These are phyloP conservation scores for Mucor velutinosus DNA, from an alignment of 371 early-diverging fungal genomes.

Conservation along the genomic window DNA sequence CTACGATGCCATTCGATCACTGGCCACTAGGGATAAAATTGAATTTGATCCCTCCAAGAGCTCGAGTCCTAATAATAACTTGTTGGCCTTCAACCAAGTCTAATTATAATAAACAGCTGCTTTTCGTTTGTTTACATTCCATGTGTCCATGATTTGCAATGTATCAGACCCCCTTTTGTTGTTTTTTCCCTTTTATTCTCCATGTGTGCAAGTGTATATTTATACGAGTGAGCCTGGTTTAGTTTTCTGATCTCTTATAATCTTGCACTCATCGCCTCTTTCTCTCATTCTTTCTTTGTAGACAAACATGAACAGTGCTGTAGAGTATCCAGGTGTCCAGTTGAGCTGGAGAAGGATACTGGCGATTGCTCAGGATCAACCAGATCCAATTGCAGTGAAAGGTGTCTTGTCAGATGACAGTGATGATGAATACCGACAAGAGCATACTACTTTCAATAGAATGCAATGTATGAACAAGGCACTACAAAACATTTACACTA, in stretches of 20 bases:
- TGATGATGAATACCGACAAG: background rate
- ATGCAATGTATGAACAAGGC: constrained; percentile 10
- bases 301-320: background rate
- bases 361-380: constrained; percentile 15
- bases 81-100: constrained; percentile 19
- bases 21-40: constrained; percentile 23
- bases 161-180: background rate
- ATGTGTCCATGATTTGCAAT: background rate
- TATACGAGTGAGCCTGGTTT: background rate
- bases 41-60: constrained; percentile 11
- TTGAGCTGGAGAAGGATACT: constrained; percentile 11
- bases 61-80: constrained; percentile 19
- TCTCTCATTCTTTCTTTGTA: background rate
- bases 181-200: background rate
- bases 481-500: constrained; percentile 18
- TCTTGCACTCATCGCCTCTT: background rate
- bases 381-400: constrained; percentile 4
- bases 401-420: background rate
- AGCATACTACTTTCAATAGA: background rate
- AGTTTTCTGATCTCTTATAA: background rate
- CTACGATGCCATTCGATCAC: constrained; percentile 15
- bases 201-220: background rate
- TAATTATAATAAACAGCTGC: background rate
- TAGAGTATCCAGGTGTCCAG: constrained; percentile 10
- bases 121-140: constrained; percentile 6